Evolutionary conservation across 192 early-diverging fungal genomes (phyloP).

Genomic region (Fimicolochytrium jonesii): DNA sequence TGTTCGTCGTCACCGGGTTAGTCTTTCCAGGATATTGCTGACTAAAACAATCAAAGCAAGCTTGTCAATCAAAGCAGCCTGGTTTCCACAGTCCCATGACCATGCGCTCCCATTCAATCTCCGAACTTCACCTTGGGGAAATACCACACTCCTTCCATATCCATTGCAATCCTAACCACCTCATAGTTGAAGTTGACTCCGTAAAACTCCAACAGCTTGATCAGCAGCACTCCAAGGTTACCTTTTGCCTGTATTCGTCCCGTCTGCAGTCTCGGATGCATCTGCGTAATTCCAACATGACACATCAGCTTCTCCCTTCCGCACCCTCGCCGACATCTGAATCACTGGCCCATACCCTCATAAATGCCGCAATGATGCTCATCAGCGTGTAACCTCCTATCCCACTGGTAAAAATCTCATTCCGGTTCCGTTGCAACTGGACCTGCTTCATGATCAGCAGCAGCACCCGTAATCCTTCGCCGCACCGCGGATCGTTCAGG

Average conservation of each 20-base stretch:
- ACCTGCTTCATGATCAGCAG: conserved; percentile 85
- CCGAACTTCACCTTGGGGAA: conserved; percentile 45
- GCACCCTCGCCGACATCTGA: no score
- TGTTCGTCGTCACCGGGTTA: no score
- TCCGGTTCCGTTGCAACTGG: conserved; percentile 62
- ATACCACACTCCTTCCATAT: conserved; percentile 49
- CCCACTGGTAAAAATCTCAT: conserved; percentile 87
- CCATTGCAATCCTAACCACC: conserved; percentile 60
- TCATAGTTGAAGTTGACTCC: conserved; percentile 73
- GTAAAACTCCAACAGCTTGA: conserved; percentile 92
- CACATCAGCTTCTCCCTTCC: no score
- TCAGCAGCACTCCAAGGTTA: conserved; percentile 83
- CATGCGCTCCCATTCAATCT: no score
- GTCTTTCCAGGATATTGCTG: no score
- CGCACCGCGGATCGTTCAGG: conserved; percentile 39
- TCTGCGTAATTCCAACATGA: conserved; percentile 40
- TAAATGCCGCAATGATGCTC: conserved; percentile 69
- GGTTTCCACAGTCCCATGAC: no score
- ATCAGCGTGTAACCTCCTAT: conserved; percentile 81
- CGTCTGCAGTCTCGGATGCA: conserved; percentile 73
- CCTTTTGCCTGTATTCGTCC: conserved; percentile 55
- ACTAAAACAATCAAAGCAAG: no score
- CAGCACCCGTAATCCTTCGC: conserved; percentile 58
- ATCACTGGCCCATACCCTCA: conserved; percentile 70
- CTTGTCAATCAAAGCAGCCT: no score